Percentiles rank a stretch among this genome's conserved stretches.
phyloP scores from a whole-genome alignment of 2,329 filamentous ascomycete species.

The Sclerotinia sclerotiorum region DNA sequence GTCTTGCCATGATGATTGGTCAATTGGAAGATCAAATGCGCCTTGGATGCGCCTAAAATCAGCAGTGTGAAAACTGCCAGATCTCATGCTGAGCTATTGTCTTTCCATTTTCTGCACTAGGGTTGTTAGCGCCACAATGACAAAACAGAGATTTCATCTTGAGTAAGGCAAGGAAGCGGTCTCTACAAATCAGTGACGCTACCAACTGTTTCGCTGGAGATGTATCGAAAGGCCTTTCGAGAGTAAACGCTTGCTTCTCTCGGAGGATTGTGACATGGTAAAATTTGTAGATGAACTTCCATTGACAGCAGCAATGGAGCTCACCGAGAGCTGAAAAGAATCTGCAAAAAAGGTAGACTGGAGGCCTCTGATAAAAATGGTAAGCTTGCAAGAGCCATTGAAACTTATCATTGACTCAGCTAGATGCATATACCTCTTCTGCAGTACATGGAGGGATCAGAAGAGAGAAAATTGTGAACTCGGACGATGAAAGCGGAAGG shows the following conservation, averaged over 20 bases:
- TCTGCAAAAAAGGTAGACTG: too few relatives aligned
- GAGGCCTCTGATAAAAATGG: not conserved
- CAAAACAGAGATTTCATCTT: too few relatives aligned
- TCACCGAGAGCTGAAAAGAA: not conserved
- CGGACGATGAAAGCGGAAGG: too few relatives aligned
- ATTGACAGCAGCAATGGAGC: not conserved
- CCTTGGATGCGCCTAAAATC: too few relatives aligned
- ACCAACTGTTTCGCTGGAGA: not conserved
- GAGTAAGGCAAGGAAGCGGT: not conserved
- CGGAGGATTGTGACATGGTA: not conserved
- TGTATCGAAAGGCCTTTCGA: not conserved
- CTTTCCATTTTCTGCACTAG: too few relatives aligned
- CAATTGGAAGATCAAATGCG: too few relatives aligned
- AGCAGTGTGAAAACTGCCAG: too few relatives aligned
- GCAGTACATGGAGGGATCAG: not conserved
- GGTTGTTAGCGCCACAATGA: too few relatives aligned
- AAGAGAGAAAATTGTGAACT: not conserved
- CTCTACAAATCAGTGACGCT: not conserved
- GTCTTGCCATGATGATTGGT: too few relatives aligned
- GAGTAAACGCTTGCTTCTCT: not conserved
- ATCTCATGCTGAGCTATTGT: too few relatives aligned
- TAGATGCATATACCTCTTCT: not conserved
- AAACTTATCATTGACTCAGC: not conserved
- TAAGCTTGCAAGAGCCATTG: not conserved
- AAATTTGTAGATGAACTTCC: not conserved